Percentiles rank a stretch among this genome's conserved stretches.
phyloP scores from a whole-genome alignment of 495 filamentous ascomycete genomes.

The Talaromyces ruber region DNA sequence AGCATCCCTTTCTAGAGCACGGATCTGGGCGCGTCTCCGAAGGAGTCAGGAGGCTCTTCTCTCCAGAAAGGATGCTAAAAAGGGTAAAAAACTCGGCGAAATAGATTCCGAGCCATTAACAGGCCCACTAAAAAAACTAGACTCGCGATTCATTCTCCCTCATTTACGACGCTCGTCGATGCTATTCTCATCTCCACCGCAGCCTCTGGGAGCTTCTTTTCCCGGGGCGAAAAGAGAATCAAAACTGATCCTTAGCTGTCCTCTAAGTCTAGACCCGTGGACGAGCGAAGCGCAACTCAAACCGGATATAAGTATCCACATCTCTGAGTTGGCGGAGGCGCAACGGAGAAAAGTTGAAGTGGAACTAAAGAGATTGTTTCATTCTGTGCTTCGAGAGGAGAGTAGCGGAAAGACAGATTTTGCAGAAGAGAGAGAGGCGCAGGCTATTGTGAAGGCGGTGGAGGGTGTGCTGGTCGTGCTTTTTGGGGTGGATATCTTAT shows the following conservation, averaged over 20 bases:
- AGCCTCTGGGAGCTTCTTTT: not conserved
- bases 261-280: slow-evolving; percentile 29
- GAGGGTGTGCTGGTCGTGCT: slow-evolving; percentile 25
- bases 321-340: slow-evolving; percentile 4
- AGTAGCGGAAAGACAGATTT: slow-evolving; percentile 3
- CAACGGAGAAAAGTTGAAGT: slow-evolving; percentile 23
- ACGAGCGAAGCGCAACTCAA: slow-evolving; percentile 30
- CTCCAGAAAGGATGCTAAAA: not conserved
- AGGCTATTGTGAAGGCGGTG: slow-evolving; percentile 26
- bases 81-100: not conserved
- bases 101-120: slow-evolving; percentile 1
- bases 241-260: slow-evolving; percentile 25
- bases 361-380: slow-evolving; percentile 32
- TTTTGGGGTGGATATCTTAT: slow-evolving; percentile 16
- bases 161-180: slow-evolving; percentile 33
- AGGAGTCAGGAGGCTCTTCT: slow-evolving; percentile 14
- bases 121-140: slow-evolving; percentile 12
- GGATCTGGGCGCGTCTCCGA: slow-evolving; percentile 29
- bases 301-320: slow-evolving; percentile 27
- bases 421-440: slow-evolving; percentile 13
- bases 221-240: not conserved
- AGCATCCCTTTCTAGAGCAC: slow-evolving; percentile 26
- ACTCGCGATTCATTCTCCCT: slow-evolving; percentile 23
- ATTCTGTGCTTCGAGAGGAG: slow-evolving; percentile 24
- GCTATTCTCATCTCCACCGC: slow-evolving; percentile 18